These are phyloP conservation scores for Dictyostelium purpureum DNA, from an alignment of 78 protist species.

Conservation along the genomic window DNA sequence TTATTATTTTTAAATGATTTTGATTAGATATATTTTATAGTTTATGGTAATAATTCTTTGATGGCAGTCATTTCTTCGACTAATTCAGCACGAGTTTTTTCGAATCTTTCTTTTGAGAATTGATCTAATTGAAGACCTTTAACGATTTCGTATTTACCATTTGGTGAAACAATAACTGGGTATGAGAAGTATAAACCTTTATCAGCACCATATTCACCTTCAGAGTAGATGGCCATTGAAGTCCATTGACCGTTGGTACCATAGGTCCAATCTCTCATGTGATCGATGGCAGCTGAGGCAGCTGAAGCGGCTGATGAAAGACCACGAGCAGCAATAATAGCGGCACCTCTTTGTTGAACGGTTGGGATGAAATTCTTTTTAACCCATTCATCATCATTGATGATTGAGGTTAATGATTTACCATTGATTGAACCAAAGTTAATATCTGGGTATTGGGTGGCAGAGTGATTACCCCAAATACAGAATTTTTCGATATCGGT, in stretches of 20 bases:
- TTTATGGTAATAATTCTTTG: slow-evolving; percentile 48
- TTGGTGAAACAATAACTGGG: slow-evolving; percentile 50
- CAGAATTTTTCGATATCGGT: slow-evolving; percentile 74
- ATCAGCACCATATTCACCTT: slow-evolving; percentile 84
- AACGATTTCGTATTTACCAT: slow-evolving; percentile 69
- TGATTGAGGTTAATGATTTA: background rate
- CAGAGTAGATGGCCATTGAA: slow-evolving; percentile 78
- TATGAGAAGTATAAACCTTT: slow-evolving; percentile 77
- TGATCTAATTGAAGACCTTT: slow-evolving; percentile 56
- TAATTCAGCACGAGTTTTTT: slow-evolving; percentile 42
- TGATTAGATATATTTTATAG: background rate
- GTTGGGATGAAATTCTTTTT: slow-evolving; percentile 79
- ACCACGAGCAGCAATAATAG: slow-evolving; percentile 89
- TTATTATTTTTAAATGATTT: background rate
- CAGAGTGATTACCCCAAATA: slow-evolving; percentile 98
- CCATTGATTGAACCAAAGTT: slow-evolving; percentile 59
- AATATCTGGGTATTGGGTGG: slow-evolving; percentile 89
- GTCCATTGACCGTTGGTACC: slow-evolving; percentile 82
- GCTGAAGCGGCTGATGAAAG: slow-evolving; percentile 93
- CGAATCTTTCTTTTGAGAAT: slow-evolving; percentile 77
- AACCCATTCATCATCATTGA: slow-evolving; percentile 80
- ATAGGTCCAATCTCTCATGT: slow-evolving; percentile 86
- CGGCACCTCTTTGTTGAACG: slow-evolving; percentile 97
- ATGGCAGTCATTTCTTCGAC: slow-evolving; percentile 50
- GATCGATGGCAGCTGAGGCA: slow-evolving; percentile 89